Evolutionary conservation across 352 stramenopile genomes (phyloP).

Genomic region (Phytophthora foliorum): DNA sequence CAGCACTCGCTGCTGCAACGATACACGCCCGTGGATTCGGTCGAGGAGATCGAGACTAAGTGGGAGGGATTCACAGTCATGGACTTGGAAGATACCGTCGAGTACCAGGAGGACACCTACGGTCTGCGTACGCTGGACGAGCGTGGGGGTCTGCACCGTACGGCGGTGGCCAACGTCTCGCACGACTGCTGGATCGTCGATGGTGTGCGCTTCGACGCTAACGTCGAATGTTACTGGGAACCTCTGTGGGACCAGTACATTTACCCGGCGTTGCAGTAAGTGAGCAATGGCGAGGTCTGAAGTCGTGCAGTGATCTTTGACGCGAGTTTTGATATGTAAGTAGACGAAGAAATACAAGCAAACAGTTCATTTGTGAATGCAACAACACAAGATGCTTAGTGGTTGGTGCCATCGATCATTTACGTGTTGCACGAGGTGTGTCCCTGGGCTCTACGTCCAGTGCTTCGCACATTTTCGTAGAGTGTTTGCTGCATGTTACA

Average conservation of each 20-base stretch:
- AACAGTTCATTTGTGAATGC: not conserved
- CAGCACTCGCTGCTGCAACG: slow-evolving; percentile 44
- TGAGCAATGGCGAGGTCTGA: not conserved
- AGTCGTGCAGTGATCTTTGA: no score
- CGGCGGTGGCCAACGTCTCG: slow-evolving; percentile 26
- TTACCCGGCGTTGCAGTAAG: slow-evolving; percentile 34
- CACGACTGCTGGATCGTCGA: slow-evolving; percentile 50
- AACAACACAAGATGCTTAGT: not conserved
- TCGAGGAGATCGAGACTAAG: slow-evolving; percentile 32
- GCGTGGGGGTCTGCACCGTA: slow-evolving; percentile 30
- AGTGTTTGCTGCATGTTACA: slow-evolving; percentile 46
- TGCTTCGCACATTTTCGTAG: slow-evolving; percentile 37
- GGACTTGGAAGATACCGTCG: slow-evolving; percentile 33
- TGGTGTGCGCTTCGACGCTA: slow-evolving; percentile 80
- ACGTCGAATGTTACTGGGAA: slow-evolving; percentile 64
- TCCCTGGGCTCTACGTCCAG: slow-evolving; percentile 38
- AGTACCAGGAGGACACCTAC: slow-evolving; percentile 46
- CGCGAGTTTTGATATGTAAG: slow-evolving; percentile 2
- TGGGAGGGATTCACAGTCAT: slow-evolving; percentile 34
- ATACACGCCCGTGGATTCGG: slow-evolving; percentile 43
- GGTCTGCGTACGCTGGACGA: slow-evolving; percentile 41
- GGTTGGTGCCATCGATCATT: no score
- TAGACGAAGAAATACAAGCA: not conserved
- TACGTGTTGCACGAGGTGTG: slow-evolving; percentile 50
- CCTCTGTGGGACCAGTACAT: slow-evolving; percentile 93